Evolutionary conservation across 2,329 filamentous ascomycete genomes (phyloP), one percentile per base, ranked within the genome.

Genomic region (Leptographium galeiforme): DNA sequence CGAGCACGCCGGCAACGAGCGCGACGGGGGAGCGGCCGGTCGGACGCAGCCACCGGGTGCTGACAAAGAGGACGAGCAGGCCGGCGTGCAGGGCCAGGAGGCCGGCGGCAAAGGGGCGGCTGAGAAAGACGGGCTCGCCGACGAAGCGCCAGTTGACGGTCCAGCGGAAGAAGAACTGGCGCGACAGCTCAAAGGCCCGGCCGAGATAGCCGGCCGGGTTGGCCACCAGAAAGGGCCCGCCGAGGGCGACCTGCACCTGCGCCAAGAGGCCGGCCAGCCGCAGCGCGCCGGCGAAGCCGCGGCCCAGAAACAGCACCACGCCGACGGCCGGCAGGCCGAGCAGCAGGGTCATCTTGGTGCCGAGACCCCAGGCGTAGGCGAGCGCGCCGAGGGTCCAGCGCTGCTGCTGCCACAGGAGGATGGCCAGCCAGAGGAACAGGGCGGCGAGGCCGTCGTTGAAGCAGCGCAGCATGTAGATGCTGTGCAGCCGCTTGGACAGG

Each of bases 61-160:
- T 64, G 50, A 82, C 70, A 65, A 95, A 95, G 39, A 78, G 65
- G 32, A 73, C 61, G 30, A 96, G 74, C n/a, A 89, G 72, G 10
- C 72, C 66, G 32, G 73, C 71, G 65, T 96, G 89, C 53, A 79
- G 63, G 2, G 68, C 73, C 32, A 95, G 73, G 50, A 96, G 74
- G 14, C 70, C 67, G 18, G 84, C 61, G 32, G 89, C 80, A 64
- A 95, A 94, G 2, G 70, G 65, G 56, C 72, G 78, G 60, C 75
- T 77, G 48, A 94, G 76, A 62, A 98, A 98, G 0, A 72, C 68
- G 8, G 86, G 79, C 68, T 96, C 89, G 16, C 86, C 84, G n/a
- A 96, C 70, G 66, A 97, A 97, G 52, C 90, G 82, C 93, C 93
- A 98, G 68, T 98, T 98, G 60, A 98, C 93, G 0, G 93, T 98